Base-by-base conservation (phyloP, 805 yeast species). In the Cyberlindnera euphorbiiphila region DNA sequence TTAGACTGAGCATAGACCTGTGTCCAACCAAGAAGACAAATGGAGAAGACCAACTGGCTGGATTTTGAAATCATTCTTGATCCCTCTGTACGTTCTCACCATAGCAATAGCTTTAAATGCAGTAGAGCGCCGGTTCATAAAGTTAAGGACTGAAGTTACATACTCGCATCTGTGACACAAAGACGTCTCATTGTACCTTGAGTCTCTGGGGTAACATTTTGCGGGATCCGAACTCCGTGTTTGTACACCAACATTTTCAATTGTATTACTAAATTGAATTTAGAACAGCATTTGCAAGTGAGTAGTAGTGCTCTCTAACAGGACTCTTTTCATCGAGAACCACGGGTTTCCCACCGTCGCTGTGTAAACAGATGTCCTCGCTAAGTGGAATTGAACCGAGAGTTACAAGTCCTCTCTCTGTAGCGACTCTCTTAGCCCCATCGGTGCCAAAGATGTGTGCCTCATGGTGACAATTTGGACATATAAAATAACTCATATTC, bases 401-500 rank as follows among this genome's bases (percentile, higher is more conserved):
- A 1, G 81, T 60, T 2, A 65, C 69, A 14, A 84, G 53, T 1
- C 68, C 66, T 31, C 68, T 64, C 28, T 61, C 59, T 32, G 64
- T 52, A 3, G 78, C 78, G 39, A 78, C 80, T 40, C 71, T 72
- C 18, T 55, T 47, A 1, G 73, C 68, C 1, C 74, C 78, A 19
- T 75, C 80, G 7, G 66, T 54, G 0, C 94, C 95, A 62, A 86
- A 86, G 1, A 86, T 68, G 50, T 82, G 91, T 9, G 82, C 68
- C 45, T 78, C 80, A 47, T 82, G 88, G 34, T 66, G 56, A 53
- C 95, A 86, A 42, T 82, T 77, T 4, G 94, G 86, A 52, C 95
- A 86, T 7, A 74, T 54, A 53, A 69, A 85, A 46, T 72, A 72
- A 47, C 91, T 81, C 95, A 86, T 86, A 54, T 86, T 86, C 51